A percentile compares a stretch with the other conserved stretches of the same genome.
These are phyloP conservation scores for Candida sanyaensis DNA, from an alignment of 1,139 yeast species.

Conservation along the genomic window DNA sequence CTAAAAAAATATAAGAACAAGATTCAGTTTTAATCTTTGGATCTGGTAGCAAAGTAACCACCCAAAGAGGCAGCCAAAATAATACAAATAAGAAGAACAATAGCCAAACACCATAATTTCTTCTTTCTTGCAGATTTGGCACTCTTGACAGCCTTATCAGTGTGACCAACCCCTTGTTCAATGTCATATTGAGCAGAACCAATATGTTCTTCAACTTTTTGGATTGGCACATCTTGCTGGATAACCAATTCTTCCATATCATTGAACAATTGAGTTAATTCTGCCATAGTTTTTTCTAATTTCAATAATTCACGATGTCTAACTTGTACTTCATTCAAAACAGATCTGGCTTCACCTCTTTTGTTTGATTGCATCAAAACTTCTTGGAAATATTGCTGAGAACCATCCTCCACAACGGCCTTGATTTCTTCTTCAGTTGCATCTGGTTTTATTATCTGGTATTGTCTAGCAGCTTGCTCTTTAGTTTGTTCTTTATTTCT, in stretches of 20 bases:
- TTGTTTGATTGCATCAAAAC: constrained; percentile 90
- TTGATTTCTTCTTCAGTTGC: constrained; percentile 84
- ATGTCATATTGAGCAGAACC: constrained; percentile 84
- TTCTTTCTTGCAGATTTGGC: constrained; percentile 92
- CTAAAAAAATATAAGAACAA: neutral
- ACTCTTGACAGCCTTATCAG: constrained; percentile 82
- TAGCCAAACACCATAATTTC: constrained; percentile 84
- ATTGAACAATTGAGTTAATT: constrained; percentile 88
- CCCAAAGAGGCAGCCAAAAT: constrained; percentile 71
- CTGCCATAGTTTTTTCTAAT: constrained; percentile 95
- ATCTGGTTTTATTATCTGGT: constrained; percentile 88
- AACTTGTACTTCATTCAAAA: constrained; percentile 91
- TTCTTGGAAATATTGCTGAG: constrained; percentile 91
- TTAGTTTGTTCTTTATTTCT: constrained; percentile 83
- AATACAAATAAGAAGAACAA: constrained; percentile 59
- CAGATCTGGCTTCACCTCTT: constrained; percentile 96
- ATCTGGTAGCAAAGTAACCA: constrained; percentile 38
- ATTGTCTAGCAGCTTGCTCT: constrained; percentile 91
- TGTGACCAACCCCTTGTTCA: constrained; percentile 94
- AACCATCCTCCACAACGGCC: constrained; percentile 81
- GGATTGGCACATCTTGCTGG: constrained; percentile 90
- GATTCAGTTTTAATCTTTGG: too few species aligned
- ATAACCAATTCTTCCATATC: constrained; percentile 97
- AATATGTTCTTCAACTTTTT: constrained; percentile 80
- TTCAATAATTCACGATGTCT: constrained; percentile 95